Base-by-base conservation (phyloP, 352 stramenopile species). In the Globisporangium paddicum region DNA sequence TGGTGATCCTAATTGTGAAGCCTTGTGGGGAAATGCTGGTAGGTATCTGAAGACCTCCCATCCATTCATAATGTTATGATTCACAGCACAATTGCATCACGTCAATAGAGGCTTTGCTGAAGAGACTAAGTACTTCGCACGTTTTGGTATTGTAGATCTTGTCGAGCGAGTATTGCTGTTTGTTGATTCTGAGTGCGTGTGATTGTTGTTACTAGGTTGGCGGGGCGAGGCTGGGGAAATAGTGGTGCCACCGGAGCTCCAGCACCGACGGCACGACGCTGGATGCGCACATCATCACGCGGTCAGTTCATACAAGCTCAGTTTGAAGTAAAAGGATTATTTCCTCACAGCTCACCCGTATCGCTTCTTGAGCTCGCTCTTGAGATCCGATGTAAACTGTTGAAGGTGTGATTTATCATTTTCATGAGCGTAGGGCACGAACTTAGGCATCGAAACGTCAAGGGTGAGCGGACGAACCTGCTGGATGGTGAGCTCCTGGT, bases 221-320 rank as follows among this genome's bases (percentile, higher is more conserved):
- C 37, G 56, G 34, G 21, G 50, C 60, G 40, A 67, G 44, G 35
- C 35, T 51, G 48, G 75, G 77, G 52, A 89, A 87, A 41, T 80
- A 86, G 34, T 80, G 60, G 11, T 71, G 67, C 77, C 77, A 89
- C 42, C 73, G 70, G 13, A 70, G 47, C 19, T 84, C 75, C 3
- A 89, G 48, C 46, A 86, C 56, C 18, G 72, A 75, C 25, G 79
- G 76, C 21, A 80, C 76, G 28, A 79, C 62, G 7, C 79, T 89
- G 37, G 34, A 23, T 19, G 5, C 5, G 1, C 25, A 34, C 45
- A 51, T 25, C 32, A 26, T 10, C 21, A 28, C 21, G 19, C 42
- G 21, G 19, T 35, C 25, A 51, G 45, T 5, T 19, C 14, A 68
- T 38, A n/a, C 13, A 13, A 40, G 30, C n/a, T n/a, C 14, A n/a